Percentiles rank a stretch among this genome's conserved stretches.
phyloP scores from a whole-genome alignment of 257 asterid species.

The Scutellaria baicalensis region DNA sequence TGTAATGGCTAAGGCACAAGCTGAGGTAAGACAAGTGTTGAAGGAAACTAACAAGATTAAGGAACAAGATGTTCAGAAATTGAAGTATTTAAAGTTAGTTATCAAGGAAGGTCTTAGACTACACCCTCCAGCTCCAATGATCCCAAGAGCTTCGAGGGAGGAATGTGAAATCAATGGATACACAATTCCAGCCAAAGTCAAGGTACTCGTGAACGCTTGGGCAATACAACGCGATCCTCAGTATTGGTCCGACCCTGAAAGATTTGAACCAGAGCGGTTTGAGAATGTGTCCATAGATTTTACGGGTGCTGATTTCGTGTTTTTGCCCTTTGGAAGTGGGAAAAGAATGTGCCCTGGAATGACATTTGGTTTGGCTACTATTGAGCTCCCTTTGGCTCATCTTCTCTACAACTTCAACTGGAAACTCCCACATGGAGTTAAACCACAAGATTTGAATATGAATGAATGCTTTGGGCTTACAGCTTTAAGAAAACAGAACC shows the following conservation, averaged over 20 bases:
- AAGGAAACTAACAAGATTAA: neutral
- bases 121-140: conserved; percentile 9
- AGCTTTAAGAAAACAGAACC: conserved; percentile 8
- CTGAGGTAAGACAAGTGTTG: neutral
- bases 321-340: conserved; percentile 29
- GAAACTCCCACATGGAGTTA: conserved; percentile 22
- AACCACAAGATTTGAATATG: conserved; percentile 19
- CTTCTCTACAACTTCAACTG: conserved; percentile 25
- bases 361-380: conserved; percentile 6
- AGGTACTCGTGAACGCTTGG: conserved; percentile 26
- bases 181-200: conserved; percentile 12
- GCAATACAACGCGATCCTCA: conserved; percentile 23
- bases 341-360: conserved; percentile 33
- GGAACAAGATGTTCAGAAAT: neutral
- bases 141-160: conserved; percentile 9
- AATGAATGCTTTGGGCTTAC: conserved; percentile 12
- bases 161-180: conserved; percentile 7
- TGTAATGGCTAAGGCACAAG: neutral
- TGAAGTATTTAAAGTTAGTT: conserved; percentile 19
- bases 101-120: conserved; percentile 14
- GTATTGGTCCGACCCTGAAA: conserved; percentile 24
- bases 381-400: neutral
- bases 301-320: conserved; percentile 10
- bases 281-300: conserved; percentile 7
- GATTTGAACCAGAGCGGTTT: conserved; percentile 16